These are phyloP conservation scores for Paspalum notatum DNA, from an alignment of 176 grass and related monocot genomes.

Conservation along the genomic window DNA sequence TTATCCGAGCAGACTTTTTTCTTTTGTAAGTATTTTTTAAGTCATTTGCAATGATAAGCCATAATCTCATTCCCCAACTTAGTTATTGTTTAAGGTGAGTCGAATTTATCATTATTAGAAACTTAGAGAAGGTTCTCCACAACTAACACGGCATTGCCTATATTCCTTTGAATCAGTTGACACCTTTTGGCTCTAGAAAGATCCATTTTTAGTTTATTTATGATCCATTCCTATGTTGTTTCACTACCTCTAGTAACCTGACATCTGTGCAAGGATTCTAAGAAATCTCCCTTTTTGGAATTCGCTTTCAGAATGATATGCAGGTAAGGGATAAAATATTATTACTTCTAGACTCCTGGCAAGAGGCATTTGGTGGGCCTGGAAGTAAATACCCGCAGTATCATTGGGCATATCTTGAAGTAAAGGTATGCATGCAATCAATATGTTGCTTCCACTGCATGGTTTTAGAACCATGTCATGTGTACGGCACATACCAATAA, in stretches of 20 bases:
- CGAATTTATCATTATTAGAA: conserved; percentile 1
- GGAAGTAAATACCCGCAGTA: conserved; percentile 82
- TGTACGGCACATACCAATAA: background rate
- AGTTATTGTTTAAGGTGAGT: background rate
- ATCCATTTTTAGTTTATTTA: conserved; percentile 22
- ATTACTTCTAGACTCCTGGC: conserved; percentile 93
- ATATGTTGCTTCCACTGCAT: background rate
- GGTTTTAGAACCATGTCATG: background rate
- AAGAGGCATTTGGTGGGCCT: conserved; percentile 98
- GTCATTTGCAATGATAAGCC: background rate
- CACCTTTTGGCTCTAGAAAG: conserved; percentile 16
- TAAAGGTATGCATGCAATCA: conserved; percentile 62
- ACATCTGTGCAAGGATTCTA: background rate
- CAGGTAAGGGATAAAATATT: conserved; percentile 84
- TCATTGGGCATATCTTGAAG: conserved; percentile 89
- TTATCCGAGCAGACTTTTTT: conserved; percentile 10
- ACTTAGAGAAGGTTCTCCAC: background rate
- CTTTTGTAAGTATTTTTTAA: conserved; percentile 3
- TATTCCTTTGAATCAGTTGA: background rate
- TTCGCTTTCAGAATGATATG: conserved; percentile 76
- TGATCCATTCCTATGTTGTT: background rate
- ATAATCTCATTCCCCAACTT: background rate
- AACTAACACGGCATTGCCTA: background rate
- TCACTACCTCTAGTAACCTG: background rate
- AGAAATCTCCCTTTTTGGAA: conserved; percentile 14